A percentile compares a stretch with the other conserved stretches of the same genome.
Conservation (phyloP, 305 asterid species). For the Fraxinus angustifolia region DNA sequence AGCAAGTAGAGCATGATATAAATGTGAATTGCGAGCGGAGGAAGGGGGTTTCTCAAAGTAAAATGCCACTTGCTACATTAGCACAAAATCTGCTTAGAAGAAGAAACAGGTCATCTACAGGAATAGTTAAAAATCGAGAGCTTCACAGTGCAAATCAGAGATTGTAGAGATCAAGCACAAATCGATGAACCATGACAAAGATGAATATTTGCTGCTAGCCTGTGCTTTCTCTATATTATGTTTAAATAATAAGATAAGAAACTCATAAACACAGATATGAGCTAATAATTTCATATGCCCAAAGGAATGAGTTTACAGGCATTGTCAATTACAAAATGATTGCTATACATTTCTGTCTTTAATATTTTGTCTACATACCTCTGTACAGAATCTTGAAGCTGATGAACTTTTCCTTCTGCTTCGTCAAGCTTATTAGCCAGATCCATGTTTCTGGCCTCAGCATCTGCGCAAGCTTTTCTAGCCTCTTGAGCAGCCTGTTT, state of each 20-base stretch:
- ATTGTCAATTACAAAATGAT: no score
- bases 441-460: conserved; percentile 59
- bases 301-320: no score
- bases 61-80: not conserved
- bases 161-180: not conserved
- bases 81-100: not conserved
- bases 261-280: not conserved
- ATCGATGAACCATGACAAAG: not conserved
- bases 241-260: not conserved
- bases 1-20: not conserved
- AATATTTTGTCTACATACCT: conserved; percentile 58
- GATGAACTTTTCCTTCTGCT: conserved; percentile 63
- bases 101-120: not conserved
- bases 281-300: not conserved
- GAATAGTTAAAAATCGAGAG: not conserved
- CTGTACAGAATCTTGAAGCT: conserved; percentile 81
- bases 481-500: conserved; percentile 72
- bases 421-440: conserved; percentile 62
- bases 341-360: no score
- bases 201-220: not conserved
- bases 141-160: not conserved
- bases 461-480: conserved; percentile 52
- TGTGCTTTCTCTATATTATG: not conserved
- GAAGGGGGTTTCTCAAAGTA: not conserved
- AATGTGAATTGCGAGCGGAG: not conserved